Percentiles rank a stretch among this genome's conserved stretches.
Conservation (phyloP, 768 basidiomycete genomes). For the Leccinum boreale region DNA sequence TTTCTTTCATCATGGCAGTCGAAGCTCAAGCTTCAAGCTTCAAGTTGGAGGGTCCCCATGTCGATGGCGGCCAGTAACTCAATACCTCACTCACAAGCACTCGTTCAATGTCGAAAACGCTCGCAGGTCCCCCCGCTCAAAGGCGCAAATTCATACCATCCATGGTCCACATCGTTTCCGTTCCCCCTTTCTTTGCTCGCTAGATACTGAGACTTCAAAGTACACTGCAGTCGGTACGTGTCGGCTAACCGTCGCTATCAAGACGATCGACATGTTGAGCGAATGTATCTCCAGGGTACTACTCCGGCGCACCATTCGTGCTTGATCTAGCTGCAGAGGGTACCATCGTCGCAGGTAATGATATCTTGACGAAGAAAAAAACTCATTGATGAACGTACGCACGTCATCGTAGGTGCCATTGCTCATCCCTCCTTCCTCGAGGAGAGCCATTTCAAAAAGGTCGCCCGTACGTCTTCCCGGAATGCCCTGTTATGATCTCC, state of each 20-base stretch:
- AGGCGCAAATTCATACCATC: neutral
- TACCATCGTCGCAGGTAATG: conserved; percentile 42
- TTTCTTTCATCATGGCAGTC: neutral
- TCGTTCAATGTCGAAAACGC: conserved; percentile 18
- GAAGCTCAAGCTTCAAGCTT: no score
- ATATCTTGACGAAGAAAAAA: neutral
- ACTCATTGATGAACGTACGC: neutral
- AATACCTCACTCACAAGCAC: neutral
- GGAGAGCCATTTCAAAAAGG: conserved; percentile 49
- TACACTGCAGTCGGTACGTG: conserved; percentile 43
- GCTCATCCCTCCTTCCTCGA: conserved; percentile 50
- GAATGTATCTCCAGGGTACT: conserved; percentile 41
- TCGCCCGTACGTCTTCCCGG: conserved; percentile 37
- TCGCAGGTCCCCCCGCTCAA: conserved; percentile 35
- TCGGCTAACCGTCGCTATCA: no score
- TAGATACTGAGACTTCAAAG: conserved; percentile 32
- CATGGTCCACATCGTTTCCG: neutral
- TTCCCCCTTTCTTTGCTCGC: neutral
- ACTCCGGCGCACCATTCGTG: conserved; percentile 51
- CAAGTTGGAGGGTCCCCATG: neutral
- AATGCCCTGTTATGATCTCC: no score
- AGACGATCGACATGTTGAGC: neutral
- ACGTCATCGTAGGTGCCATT: conserved; percentile 37
- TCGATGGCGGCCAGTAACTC: neutral
- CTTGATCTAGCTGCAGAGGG: conserved; percentile 43